Conservation (phyloP, 768 basidiomycete species). For the Pulveroboletus sp. region DNA sequence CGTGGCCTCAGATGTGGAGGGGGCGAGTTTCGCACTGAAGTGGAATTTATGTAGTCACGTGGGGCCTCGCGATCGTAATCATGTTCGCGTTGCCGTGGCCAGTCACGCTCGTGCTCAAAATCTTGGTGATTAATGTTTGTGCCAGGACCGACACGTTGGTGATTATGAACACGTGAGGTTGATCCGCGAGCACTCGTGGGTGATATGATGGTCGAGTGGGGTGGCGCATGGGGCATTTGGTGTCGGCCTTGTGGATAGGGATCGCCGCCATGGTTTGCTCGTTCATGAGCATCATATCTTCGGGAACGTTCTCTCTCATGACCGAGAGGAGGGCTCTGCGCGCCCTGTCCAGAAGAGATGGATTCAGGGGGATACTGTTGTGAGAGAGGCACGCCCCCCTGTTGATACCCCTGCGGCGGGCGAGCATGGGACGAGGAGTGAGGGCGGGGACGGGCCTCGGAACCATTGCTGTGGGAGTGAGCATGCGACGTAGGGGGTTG, state of each 20-base stretch:
- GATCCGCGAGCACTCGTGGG: slow-evolving; percentile 35
- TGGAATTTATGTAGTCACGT: slow-evolving; percentile 30
- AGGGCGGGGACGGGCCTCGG: slow-evolving; percentile 47
- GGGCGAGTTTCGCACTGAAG: slow-evolving; percentile 40
- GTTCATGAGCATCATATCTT: slow-evolving; percentile 48
- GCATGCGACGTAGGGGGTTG: slow-evolving; percentile 37
- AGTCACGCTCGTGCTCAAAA: slow-evolving; percentile 37
- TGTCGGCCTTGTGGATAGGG: slow-evolving; percentile 32
- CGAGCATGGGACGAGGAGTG: slow-evolving; percentile 53
- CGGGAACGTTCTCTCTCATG: slow-evolving; percentile 44
- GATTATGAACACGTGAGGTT: slow-evolving; percentile 51
- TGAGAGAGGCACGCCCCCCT: slow-evolving; percentile 39
- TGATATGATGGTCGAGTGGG: slow-evolving; percentile 33
- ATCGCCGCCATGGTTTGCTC: slow-evolving; percentile 33
- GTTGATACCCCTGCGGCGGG: slow-evolving; percentile 30
- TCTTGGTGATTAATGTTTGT: slow-evolving; percentile 48
- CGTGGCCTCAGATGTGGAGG: slow-evolving; percentile 38
- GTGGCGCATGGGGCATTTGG: slow-evolving; percentile 31
- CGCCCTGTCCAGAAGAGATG: slow-evolving; percentile 41
- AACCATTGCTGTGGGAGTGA: slow-evolving; percentile 39
- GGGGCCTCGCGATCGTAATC: slow-evolving; percentile 38
- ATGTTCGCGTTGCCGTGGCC: slow-evolving; percentile 40
- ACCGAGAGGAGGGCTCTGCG: slow-evolving; percentile 48
- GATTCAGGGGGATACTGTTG: slow-evolving; percentile 48
- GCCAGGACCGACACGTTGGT: slow-evolving; percentile 66